Evolutionary conservation across 2,329 filamentous ascomycete species (phyloP).

Genomic region (Fusarium annulatum): DNA sequence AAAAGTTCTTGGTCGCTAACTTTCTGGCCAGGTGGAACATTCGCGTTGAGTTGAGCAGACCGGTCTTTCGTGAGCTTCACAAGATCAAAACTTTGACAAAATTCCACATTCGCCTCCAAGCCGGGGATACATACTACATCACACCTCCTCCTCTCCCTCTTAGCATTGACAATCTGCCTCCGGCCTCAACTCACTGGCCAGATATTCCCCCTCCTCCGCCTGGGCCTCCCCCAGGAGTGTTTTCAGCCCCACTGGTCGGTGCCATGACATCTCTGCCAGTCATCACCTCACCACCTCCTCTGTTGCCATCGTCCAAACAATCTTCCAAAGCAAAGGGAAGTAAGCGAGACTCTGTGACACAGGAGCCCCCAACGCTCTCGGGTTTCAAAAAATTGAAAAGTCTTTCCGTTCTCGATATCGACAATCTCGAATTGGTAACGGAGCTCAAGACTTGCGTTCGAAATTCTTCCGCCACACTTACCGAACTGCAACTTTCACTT

Average conservation of each 20-base stretch:
- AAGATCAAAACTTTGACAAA: constrained; percentile 62
- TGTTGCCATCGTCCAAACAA: constrained; percentile 52
- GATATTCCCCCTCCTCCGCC: constrained; percentile 41
- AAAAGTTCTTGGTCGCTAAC: constrained; percentile 8
- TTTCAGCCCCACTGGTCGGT: constrained; percentile 31
- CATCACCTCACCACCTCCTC: constrained; percentile 44
- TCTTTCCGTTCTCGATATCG: constrained; percentile 69
- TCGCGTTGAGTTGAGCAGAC: constrained; percentile 69
- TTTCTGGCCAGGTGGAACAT: constrained; percentile 67
- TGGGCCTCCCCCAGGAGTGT: constrained; percentile 31
- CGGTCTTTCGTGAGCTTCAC: constrained; percentile 68
- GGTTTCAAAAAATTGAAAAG: constrained; percentile 66
- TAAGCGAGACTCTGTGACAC: constrained; percentile 47
- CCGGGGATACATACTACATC: constrained; percentile 66
- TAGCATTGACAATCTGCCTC: constrained; percentile 40
- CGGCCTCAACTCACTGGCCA: constrained; percentile 48
- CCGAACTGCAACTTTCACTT: constrained; percentile 67
- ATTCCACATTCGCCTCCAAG: constrained; percentile 69
- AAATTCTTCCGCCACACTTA: constrained; percentile 65
- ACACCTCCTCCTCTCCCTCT: constrained; percentile 60
- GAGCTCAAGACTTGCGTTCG: constrained; percentile 67
- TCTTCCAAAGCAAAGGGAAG: constrained; percentile 48
- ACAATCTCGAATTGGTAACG: constrained; percentile 64
- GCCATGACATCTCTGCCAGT: constrained; percentile 25
- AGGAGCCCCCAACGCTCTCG: constrained; percentile 65